Evolutionary conservation across 352 stramenopile species (phyloP).

Genomic region (Pythium aphanidermatum): DNA sequence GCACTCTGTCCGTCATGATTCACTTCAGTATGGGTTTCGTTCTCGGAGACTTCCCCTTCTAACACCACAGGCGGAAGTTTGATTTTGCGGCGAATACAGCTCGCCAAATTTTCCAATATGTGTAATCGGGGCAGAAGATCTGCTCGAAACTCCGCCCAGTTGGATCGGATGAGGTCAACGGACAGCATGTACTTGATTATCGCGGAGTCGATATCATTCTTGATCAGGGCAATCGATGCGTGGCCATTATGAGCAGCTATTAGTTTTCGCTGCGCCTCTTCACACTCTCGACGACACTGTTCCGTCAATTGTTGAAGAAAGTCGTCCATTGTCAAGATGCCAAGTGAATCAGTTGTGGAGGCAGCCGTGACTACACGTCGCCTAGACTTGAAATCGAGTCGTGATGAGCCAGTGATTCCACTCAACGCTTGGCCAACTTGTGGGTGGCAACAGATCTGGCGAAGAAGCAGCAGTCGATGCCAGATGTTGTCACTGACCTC

Average conservation of each 20-base stretch:
- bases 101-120: slow-evolving; percentile 56
- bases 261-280: slow-evolving; percentile 75
- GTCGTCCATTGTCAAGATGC: slow-evolving; percentile 79
- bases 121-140: slow-evolving; percentile 66
- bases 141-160: slow-evolving; percentile 58
- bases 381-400: neutral
- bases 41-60: slow-evolving; percentile 1
- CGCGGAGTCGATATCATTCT: slow-evolving; percentile 23
- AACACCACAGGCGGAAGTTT: neutral
- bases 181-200: slow-evolving; percentile 49
- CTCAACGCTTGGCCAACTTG: slow-evolving; percentile 61
- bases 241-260: slow-evolving; percentile 73
- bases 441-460: slow-evolving; percentile 91
- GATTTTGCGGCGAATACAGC: slow-evolving; percentile 24
- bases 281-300: slow-evolving; percentile 66
- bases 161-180: slow-evolving; percentile 35
- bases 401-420: slow-evolving; percentile 8
- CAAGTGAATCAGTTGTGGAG: too few relatives aligned
- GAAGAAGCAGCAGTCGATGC: slow-evolving; percentile 70
- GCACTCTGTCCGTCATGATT: neutral
- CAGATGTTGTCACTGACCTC: slow-evolving; percentile 40
- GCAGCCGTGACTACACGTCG: slow-evolving; percentile 1
- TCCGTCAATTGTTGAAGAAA: slow-evolving; percentile 66
- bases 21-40: neutral
- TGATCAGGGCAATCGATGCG: slow-evolving; percentile 37